Conservation (phyloP, 805 yeast species). For the Clavispora vitiphila region DNA sequence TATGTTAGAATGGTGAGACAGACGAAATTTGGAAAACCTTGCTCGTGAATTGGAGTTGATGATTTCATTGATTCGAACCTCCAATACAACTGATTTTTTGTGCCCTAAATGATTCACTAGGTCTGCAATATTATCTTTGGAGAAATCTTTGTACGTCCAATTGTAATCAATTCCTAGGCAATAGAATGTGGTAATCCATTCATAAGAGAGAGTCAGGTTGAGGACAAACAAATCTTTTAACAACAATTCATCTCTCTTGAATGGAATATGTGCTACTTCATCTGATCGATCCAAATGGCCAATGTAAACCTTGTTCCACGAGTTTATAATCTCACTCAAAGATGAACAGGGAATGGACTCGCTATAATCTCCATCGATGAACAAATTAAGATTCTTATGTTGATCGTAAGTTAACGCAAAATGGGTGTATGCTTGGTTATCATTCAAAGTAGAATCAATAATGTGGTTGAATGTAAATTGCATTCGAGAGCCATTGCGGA, state of each 20-base stretch:
- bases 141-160: slow-evolving; percentile 41
- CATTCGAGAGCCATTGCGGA: slow-evolving; percentile 20
- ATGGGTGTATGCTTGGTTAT: slow-evolving; percentile 23
- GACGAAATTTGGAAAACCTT: neutral
- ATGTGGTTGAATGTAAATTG: slow-evolving; percentile 32
- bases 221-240: slow-evolving; percentile 37
- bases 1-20: neutral
- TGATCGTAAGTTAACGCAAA: slow-evolving; percentile 35
- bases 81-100: slow-evolving; percentile 30
- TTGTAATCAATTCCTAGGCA: slow-evolving; percentile 42
- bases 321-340: slow-evolving; percentile 19
- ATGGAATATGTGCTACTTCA: slow-evolving; percentile 2
- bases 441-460: slow-evolving; percentile 8
- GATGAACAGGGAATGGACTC: slow-evolving; percentile 39
- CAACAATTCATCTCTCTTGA: slow-evolving; percentile 22
- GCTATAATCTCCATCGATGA: slow-evolving; percentile 46
- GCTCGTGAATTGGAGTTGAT: slow-evolving; percentile 3
- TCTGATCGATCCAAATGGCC: slow-evolving; percentile 15
- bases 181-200: slow-evolving; percentile 49
- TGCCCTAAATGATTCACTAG: slow-evolving; percentile 38
- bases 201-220: slow-evolving; percentile 32
- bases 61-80: slow-evolving; percentile 28
- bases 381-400: slow-evolving; percentile 38
- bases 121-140: slow-evolving; percentile 32
- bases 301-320: slow-evolving; percentile 35